Base-by-base conservation (phyloP, 108 stramenopile genomes). In the Poteriospumella lacustris region DNA sequence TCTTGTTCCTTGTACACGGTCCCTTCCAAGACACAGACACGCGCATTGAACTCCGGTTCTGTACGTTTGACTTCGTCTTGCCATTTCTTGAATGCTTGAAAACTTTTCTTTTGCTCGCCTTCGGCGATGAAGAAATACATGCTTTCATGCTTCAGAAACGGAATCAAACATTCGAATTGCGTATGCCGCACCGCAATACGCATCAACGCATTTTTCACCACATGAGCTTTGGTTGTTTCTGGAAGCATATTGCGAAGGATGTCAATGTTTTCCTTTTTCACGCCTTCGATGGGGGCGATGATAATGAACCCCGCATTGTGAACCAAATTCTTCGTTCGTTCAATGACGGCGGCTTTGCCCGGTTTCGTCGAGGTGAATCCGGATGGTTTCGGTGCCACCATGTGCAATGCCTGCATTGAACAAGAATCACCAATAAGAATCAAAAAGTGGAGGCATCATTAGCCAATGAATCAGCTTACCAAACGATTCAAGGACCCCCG, bases 41-140 rank as follows among this genome's bases (percentile, higher is more conserved):
- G 28, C 28, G 60, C 60, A 12, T 64, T 34, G 36, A 64, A 64
- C 36, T 64, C 12, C 5, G 60, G 60, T 34, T 64, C 60, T 34
- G 60, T 24, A 31, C 60, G 60, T 34, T 64, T 64, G 9, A 24
- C 60, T 24, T 64, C 60, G 28, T 64, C 36, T 24, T 64, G 60
- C 60, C 60, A 64, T 64, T 64, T 64, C 60, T 64, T 64, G 60
- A 64, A 64, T 64, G 12, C 60, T 64, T 64, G 33, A 64, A 31
- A 64, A 31, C 33, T 64, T 64, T 26, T 9, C 31, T 64, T 64
- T 34, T 26, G 5, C 3, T 3, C 60, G 36, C 60, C 60, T 64
- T 64, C 60, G 36, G 60, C 33, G 31, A 64, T 33, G 60, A 64
- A 64, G 60, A 64, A 64, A 64, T 34, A 64, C 3, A 64, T 5